Percentiles rank a stretch among this genome's conserved stretches.
These are phyloP conservation scores for Pseudocercospora fijiensis DNA, from an alignment of 2,329 filamentous ascomycete species.

Conservation along the genomic window DNA sequence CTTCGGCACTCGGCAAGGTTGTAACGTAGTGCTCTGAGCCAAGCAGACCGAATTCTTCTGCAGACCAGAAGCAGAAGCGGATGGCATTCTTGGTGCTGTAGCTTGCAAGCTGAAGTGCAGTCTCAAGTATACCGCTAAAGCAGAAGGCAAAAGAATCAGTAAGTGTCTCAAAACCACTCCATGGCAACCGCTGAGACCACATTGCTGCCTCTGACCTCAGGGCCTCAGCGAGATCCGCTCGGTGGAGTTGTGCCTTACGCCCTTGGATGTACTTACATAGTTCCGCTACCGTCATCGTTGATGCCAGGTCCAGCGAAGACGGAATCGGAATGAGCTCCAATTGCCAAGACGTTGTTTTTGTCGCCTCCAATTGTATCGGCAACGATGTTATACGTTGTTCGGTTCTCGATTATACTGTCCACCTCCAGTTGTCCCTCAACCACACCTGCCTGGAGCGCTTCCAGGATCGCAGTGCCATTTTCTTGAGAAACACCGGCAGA, in stretches of 20 bases:
- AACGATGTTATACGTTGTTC: slow-evolving; percentile 58
- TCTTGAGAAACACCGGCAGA: slow-evolving; percentile 65
- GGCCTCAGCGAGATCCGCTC: too few relatives aligned
- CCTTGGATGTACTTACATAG: too few relatives aligned
- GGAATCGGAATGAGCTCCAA: slow-evolving; percentile 63
- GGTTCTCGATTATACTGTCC: slow-evolving; percentile 47
- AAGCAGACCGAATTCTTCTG: slow-evolving; percentile 63
- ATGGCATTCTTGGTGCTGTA: slow-evolving; percentile 70
- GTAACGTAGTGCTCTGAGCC: slow-evolving; percentile 59
- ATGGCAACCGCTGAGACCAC: too few relatives aligned
- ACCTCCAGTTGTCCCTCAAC: slow-evolving; percentile 45
- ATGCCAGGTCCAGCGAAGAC: slow-evolving; percentile 66
- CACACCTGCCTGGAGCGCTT: slow-evolving; percentile 51
- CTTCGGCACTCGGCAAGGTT: slow-evolving; percentile 45
- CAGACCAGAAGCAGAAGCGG: slow-evolving; percentile 67
- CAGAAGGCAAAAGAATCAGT: too few relatives aligned
- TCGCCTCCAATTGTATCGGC: slow-evolving; percentile 61
- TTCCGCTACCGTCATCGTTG: slow-evolving; percentile 75
- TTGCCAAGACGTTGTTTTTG: slow-evolving; percentile 57
- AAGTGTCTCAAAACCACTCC: too few relatives aligned
- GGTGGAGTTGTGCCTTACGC: too few relatives aligned
- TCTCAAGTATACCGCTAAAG: slow-evolving; percentile 58
- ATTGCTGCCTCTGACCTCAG: too few relatives aligned
- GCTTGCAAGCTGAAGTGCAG: slow-evolving; percentile 62
- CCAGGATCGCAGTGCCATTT: slow-evolving; percentile 58